Evolutionary conservation across 768 basidiomycete species (phyloP).

Genomic region (Kwoniella sp.): DNA sequence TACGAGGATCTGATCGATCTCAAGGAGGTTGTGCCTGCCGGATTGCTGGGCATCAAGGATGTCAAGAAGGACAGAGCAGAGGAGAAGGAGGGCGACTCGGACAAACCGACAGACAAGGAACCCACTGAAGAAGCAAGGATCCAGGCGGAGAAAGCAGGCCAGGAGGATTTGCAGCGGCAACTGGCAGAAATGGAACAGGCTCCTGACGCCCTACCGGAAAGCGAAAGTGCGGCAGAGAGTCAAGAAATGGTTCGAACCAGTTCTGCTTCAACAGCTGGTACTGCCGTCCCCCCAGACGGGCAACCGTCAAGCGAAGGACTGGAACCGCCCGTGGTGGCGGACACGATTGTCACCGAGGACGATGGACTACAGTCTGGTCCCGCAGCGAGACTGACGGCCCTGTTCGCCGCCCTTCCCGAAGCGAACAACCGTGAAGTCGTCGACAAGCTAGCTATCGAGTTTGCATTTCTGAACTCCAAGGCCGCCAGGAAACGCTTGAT

Average conservation of each 20-base stretch:
- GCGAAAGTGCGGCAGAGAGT: neutral
- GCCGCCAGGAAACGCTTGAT: slow-evolving; percentile 86
- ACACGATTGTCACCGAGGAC: slow-evolving; percentile 23
- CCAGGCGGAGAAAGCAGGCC: slow-evolving; percentile 53
- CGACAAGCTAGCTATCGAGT: slow-evolving; percentile 91
- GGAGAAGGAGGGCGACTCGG: slow-evolving; percentile 38
- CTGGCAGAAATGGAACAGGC: slow-evolving; percentile 65
- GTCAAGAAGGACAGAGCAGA: slow-evolving; percentile 43
- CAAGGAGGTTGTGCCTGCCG: slow-evolving; percentile 83
- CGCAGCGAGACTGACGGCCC: slow-evolving; percentile 81
- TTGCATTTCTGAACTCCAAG: slow-evolving; percentile 94
- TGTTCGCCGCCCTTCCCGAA: slow-evolving; percentile 86
- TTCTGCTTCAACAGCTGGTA: slow-evolving; percentile 9
- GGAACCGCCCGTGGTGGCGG: neutral
- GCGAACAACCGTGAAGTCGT: slow-evolving; percentile 84
- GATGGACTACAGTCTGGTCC: slow-evolving; percentile 78
- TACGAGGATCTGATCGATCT: slow-evolving; percentile 90
- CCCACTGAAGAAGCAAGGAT: slow-evolving; percentile 52
- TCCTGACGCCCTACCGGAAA: slow-evolving; percentile 3
- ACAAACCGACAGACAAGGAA: slow-evolving; percentile 11
- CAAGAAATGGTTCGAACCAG: slow-evolving; percentile 24
- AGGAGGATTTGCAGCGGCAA: slow-evolving; percentile 64
- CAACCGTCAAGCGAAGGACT: slow-evolving; percentile 6
- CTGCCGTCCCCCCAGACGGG: neutral
- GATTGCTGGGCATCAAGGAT: slow-evolving; percentile 68